Evolutionary conservation across 495 filamentous ascomycete species (phyloP).

Genomic region (Penicillium subrubescens): DNA sequence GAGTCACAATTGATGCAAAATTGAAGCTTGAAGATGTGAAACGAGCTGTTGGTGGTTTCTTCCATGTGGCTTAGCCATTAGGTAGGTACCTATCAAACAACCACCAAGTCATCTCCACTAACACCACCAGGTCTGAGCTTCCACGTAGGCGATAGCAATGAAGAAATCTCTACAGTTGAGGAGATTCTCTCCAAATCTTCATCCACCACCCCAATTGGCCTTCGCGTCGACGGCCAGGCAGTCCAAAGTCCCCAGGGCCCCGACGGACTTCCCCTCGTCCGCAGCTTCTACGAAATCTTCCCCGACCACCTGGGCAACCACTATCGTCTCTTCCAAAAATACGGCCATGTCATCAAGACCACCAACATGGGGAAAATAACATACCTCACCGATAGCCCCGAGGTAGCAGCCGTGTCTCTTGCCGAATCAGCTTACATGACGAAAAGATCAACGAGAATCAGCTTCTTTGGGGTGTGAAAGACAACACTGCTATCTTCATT

Average conservation of each 20-base stretch:
- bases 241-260: slow-evolving; percentile 50
- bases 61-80: slow-evolving; percentile 24
- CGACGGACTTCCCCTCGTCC: slow-evolving; percentile 49
- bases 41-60: slow-evolving; percentile 23
- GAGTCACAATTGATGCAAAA: slow-evolving; percentile 20
- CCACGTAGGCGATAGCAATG: slow-evolving; percentile 25
- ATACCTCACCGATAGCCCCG: slow-evolving; percentile 53
- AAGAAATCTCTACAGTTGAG: slow-evolving; percentile 24
- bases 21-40: slow-evolving; percentile 32
- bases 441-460: slow-evolving; percentile 54
- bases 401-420: slow-evolving; percentile 39
- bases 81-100: slow-evolving; percentile 8
- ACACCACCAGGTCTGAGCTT: slow-evolving; percentile 39
- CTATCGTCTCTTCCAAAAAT: slow-evolving; percentile 54
- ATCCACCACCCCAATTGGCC: slow-evolving; percentile 31
- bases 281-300: slow-evolving; percentile 57
- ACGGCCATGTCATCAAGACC: slow-evolving; percentile 58
- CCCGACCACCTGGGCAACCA: slow-evolving; percentile 63
- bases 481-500: slow-evolving; percentile 54
- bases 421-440: slow-evolving; percentile 51
- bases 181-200: slow-evolving; percentile 29
- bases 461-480: slow-evolving; percentile 51
- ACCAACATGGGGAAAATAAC: slow-evolving; percentile 54
- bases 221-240: slow-evolving; percentile 47
- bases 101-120: neutral